A percentile compares a stretch with the other conserved stretches of the same genome.
phyloP scores from a whole-genome alignment of 805 yeast species.

The Pichia thaimueangensis region DNA sequence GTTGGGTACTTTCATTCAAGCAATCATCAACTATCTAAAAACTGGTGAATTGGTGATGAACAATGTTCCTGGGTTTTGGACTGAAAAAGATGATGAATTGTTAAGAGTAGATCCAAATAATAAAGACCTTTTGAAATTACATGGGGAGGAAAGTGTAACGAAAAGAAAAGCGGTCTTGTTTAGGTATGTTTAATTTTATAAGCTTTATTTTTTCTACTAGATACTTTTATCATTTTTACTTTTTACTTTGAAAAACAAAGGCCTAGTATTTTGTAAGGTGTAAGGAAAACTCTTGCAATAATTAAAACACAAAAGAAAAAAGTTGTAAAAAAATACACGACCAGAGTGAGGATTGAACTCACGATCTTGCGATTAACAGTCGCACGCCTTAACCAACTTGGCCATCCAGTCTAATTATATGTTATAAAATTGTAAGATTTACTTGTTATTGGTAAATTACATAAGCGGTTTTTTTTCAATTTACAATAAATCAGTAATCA shows the following conservation, averaged over 20 bases:
- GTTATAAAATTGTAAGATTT: no score
- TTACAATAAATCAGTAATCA: no score
- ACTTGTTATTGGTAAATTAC: no score
- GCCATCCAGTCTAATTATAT: conserved; percentile 56
- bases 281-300: no score
- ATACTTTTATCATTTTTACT: not conserved
- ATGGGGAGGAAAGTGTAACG: conserved; percentile 27
- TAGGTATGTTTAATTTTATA: not conserved
- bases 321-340: no score
- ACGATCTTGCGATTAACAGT: conserved; percentile 61
- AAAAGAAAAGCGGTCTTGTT: conserved; percentile 28
- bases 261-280: no score
- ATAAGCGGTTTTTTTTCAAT: no score
- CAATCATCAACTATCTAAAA: conserved; percentile 25
- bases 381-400: conserved; percentile 59
- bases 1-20: conserved; percentile 26
- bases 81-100: conserved; percentile 28
- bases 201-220: not conserved
- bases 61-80: conserved; percentile 28
- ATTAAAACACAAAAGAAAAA: no score
- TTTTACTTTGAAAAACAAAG: no score
- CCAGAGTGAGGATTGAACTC: conserved; percentile 58
- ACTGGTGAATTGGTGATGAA: conserved; percentile 25
- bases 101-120: conserved; percentile 20
- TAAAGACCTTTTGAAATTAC: conserved; percentile 22